Evolutionary conservation across 2,329 filamentous ascomycete species (phyloP).

Genomic region (Aspergillus costaricaensis): DNA sequence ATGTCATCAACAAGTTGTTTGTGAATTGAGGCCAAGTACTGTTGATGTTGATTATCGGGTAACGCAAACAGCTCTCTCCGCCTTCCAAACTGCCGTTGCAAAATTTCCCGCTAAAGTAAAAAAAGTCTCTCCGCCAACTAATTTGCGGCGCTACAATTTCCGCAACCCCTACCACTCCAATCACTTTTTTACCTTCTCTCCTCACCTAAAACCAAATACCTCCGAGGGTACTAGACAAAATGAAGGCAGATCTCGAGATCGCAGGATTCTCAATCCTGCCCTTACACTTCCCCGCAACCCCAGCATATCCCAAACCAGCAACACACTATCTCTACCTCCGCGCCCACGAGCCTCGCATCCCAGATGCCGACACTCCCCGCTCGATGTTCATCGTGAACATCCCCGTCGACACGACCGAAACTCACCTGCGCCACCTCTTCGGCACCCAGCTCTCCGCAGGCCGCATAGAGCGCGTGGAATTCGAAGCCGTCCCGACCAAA

Average conservation of each 20-base stretch:
- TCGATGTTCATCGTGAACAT: conserved; percentile 91
- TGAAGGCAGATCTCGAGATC: conserved; percentile 47
- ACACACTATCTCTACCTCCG: conserved; percentile 87
- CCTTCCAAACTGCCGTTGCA: conserved; percentile 13
- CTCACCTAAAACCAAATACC: background rate
- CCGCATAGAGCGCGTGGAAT: conserved; percentile 74
- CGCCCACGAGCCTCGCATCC: conserved; percentile 76
- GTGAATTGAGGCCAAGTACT: background rate
- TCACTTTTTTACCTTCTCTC: background rate
- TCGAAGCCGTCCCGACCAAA: conserved; percentile 59
- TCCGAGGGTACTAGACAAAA: conserved; percentile 23
- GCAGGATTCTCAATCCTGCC: conserved; percentile 70
- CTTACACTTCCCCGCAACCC: conserved; percentile 64
- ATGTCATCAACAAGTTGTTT: background rate
- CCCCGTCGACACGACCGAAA: conserved; percentile 78
- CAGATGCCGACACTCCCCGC: conserved; percentile 70
- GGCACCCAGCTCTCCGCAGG: conserved; percentile 72
- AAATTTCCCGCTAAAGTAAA: conserved; percentile 18
- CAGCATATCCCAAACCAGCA: conserved; percentile 62
- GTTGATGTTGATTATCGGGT: too few relatives aligned
- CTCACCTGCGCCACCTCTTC: conserved; percentile 76
- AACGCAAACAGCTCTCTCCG: conserved; percentile 14
- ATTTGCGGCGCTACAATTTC: background rate
- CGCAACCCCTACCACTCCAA: background rate
- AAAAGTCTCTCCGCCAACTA: conserved; percentile 6